Base-by-base conservation (phyloP, 345 rosid genomes). In the Hibiscus mutabilis region DNA sequence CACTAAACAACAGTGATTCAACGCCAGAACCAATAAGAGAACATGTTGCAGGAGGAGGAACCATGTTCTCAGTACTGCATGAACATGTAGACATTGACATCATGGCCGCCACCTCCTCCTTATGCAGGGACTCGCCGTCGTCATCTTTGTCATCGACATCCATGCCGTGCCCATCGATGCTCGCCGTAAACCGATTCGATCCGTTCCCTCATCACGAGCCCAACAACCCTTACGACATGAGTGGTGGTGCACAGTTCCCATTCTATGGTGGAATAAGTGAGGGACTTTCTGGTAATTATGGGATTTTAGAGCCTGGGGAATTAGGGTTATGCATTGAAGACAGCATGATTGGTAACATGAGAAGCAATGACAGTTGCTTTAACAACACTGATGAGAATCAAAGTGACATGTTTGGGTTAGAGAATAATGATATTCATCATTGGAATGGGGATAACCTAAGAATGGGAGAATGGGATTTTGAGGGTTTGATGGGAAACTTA, bases 381-480 rank as follows among this genome's bases (percentile, higher is more conserved):
- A 80, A 55, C 73, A 80, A 71, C 74, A 82, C 59, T 44, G 79
- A 64, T 70, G 67, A 83, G 79, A 68, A 79, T 70, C 68, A 81
- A 79, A 70, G 89, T 81, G 86, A 82, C 72, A 78, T 87, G 72
- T 55, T 84, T 77, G 90, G 80, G 10, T 60, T 80, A 59, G 96
- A 85, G 73, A 83, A 87, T 81, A 42, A 42, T 42, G 14, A 2
- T 42, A 42, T 42, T 42, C 76, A 80, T 81, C 78, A 83, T 37
- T 90, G 84, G 85, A 85, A 83, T 72, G 86, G 81, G 78, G 91
- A 88, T 80, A 86, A 84, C 89, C 86, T 86, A 56, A 81, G 86
- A 80, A 80, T 83, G 61, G 98, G 91, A 80, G 98, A 91, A 69
- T 93, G 98, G 97, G 98, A 88, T 77, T 82, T 91, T 16, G 97